phyloP scores from a whole-genome alignment of 75 land plant species.

The Picea sitchensis region DNA sequence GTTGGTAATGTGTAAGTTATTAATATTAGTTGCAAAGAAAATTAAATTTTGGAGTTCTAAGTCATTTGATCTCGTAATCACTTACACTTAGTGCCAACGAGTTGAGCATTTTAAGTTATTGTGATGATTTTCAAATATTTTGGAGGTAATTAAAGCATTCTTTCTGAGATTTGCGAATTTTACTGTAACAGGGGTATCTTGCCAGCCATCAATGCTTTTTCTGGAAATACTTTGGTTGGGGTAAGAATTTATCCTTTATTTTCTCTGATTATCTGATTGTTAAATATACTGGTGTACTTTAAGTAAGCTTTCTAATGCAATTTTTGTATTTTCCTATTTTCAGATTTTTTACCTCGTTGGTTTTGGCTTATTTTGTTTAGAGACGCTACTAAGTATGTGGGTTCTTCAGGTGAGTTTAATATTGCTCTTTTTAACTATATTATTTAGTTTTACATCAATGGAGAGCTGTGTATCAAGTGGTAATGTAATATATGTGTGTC shows the following conservation, averaged over 20 bases:
- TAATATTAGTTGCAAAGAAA: neutral
- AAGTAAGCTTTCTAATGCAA: neutral
- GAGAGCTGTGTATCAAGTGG: neutral
- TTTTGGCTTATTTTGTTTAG: slow-evolving; percentile 61
- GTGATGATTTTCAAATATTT: neutral
- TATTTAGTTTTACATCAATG: neutral
- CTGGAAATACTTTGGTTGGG: slow-evolving; percentile 61
- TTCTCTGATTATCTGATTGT: neutral
- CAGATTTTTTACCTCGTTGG: slow-evolving; percentile 85
- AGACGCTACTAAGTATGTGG: slow-evolving; percentile 71
- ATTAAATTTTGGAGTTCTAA: neutral
- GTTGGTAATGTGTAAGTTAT: neutral
- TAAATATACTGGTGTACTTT: neutral
- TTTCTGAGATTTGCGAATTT: neutral
- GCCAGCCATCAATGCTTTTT: slow-evolving; percentile 71
- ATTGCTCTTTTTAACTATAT: neutral
- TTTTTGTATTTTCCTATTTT: slow-evolving; percentile 5
- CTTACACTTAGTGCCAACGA: neutral
- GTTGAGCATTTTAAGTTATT: neutral
- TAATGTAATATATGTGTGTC: neutral
- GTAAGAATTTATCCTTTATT: slow-evolving; percentile 41
- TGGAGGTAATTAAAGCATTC: neutral
- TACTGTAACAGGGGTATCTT: slow-evolving; percentile 79
- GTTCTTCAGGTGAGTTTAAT: slow-evolving; percentile 67
- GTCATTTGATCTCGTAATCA: neutral